A percentile compares a stretch with the other conserved stretches of the same genome.
Evolutionary conservation across 2,329 filamentous ascomycete species (phyloP).

Genomic region (Hypoxylon sp.): DNA sequence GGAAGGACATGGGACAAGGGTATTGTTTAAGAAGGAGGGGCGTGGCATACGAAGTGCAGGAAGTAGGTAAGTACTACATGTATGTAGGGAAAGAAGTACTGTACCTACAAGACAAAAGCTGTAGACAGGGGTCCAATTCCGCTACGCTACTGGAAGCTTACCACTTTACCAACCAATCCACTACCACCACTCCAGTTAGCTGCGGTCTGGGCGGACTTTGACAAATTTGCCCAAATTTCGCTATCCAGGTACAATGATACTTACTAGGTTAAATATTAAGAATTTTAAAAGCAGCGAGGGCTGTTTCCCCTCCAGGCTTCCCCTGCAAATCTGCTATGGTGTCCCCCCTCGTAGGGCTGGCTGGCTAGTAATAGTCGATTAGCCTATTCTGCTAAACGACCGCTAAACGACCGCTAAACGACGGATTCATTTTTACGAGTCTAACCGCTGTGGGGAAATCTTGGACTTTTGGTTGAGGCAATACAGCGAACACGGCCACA

Average conservation of each 20-base stretch:
- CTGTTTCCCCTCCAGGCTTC: conserved; percentile 3
- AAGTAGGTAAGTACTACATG: no score
- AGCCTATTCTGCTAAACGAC: conserved; percentile 33
- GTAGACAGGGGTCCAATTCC: conserved; percentile 14
- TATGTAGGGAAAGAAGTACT: conserved; percentile 7
- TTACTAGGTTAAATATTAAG: neutral
- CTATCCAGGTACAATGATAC: conserved; percentile 15
- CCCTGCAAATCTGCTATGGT: conserved; percentile 5
- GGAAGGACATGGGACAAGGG: conserved; percentile 25
- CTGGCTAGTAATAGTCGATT: conserved; percentile 39
- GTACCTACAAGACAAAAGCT: conserved; percentile 18
- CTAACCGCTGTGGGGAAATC: conserved; percentile 17
- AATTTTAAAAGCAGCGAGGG: conserved; percentile 42
- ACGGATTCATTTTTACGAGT: conserved; percentile 34
- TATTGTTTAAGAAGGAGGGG: conserved; percentile 9
- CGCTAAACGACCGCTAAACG: conserved; percentile 4
- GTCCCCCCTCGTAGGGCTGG: conserved; percentile 42
- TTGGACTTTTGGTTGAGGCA: neutral
- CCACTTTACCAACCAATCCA: neutral
- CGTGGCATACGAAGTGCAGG: conserved; percentile 25
- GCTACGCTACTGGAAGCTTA: conserved; percentile 3
- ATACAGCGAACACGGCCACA: conserved; percentile 6
- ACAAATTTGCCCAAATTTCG: conserved; percentile 44
- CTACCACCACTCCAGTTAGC: neutral
- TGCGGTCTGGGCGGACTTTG: conserved; percentile 17